A percentile compares a stretch with the other conserved stretches of the same genome.
Conservation (phyloP, 169 alveolate genomes). For the Plasmodium ovale region DNA sequence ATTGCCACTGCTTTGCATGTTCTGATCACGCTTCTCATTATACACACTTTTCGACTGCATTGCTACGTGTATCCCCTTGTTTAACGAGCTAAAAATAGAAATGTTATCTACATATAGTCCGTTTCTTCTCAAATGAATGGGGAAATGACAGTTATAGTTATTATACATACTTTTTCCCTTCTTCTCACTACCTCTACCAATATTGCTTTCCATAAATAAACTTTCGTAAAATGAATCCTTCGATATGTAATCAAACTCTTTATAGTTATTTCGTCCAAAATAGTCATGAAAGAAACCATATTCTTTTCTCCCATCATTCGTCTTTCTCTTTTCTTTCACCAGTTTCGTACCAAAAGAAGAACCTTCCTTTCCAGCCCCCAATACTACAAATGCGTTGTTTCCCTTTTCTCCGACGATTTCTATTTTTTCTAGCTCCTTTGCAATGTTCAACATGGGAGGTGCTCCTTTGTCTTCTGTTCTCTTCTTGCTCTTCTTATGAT, state of each 20-base stretch:
- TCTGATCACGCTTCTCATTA: not conserved
- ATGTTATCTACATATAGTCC: slow-evolving; percentile 67
- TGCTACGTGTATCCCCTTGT: slow-evolving; percentile 25
- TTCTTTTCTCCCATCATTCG: slow-evolving; percentile 9
- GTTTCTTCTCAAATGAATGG: slow-evolving; percentile 77
- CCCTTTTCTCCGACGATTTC: slow-evolving; percentile 2
- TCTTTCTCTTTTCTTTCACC: slow-evolving; percentile 25
- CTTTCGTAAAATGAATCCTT: slow-evolving; percentile 60
- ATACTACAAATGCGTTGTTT: not conserved
- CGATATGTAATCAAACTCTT: slow-evolving; percentile 22
- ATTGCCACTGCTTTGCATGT: not conserved
- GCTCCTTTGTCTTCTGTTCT: not conserved
- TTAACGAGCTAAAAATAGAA: slow-evolving; percentile 42
- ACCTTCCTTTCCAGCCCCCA: not conserved
- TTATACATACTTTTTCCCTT: slow-evolving; percentile 57
- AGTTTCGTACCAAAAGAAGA: not conserved
- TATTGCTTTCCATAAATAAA: slow-evolving; percentile 29
- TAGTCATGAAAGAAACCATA: slow-evolving; percentile 18
- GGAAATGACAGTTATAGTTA: slow-evolving; percentile 75
- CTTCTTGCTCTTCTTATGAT: not conserved
- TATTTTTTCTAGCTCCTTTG: not conserved
- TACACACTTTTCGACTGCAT: not conserved
- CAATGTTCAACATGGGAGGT: not conserved
- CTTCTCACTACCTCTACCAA: slow-evolving; percentile 2
- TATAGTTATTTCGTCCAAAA: slow-evolving; percentile 32